Evolutionary conservation across 352 stramenopile genomes (phyloP).

Genomic region (Phytopythium aichiense): DNA sequence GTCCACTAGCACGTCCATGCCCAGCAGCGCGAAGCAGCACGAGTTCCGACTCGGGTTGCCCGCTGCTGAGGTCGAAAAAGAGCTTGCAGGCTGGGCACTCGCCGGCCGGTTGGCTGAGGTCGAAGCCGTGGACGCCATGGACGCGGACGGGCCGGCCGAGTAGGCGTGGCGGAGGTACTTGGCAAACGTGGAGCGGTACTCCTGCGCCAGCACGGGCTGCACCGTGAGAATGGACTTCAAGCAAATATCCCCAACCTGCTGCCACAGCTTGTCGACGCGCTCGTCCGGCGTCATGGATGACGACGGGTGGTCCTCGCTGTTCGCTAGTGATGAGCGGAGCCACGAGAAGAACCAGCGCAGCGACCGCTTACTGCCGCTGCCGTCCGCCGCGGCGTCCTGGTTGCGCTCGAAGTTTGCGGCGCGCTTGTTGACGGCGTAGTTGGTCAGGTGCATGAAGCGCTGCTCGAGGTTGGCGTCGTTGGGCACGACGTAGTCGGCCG

Average conservation of each 20-base stretch:
- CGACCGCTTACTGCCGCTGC: slow-evolving; percentile 81
- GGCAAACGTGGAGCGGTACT: slow-evolving; percentile 89
- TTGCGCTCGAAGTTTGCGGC: slow-evolving; percentile 85
- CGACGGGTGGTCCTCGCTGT: background rate
- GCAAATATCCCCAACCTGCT: slow-evolving; percentile 92
- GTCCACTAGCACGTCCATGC: slow-evolving; percentile 97
- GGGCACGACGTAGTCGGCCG: slow-evolving; percentile 80
- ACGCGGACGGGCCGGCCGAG: slow-evolving; percentile 16
- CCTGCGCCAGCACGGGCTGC: slow-evolving; percentile 88
- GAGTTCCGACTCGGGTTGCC: slow-evolving; percentile 14
- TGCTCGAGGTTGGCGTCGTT: slow-evolving; percentile 83
- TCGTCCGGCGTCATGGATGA: slow-evolving; percentile 38
- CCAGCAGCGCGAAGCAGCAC: slow-evolving; percentile 91
- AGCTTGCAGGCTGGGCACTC: slow-evolving; percentile 8
- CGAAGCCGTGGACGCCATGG: background rate
- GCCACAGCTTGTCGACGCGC: slow-evolving; percentile 83
- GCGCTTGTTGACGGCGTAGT: slow-evolving; percentile 92
- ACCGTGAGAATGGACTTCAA: slow-evolving; percentile 93
- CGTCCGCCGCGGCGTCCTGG: slow-evolving; percentile 54
- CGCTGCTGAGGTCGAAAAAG: background rate
- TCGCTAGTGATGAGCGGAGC: slow-evolving; percentile 36
- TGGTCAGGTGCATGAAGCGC: slow-evolving; percentile 91
- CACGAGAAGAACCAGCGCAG: slow-evolving; percentile 92
- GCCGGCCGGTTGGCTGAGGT: slow-evolving; percentile 7
- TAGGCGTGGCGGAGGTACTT: slow-evolving; percentile 70